Evolutionary conservation across 257 asterid genomes (phyloP).

Genomic region (Osmanthus fragrans): DNA sequence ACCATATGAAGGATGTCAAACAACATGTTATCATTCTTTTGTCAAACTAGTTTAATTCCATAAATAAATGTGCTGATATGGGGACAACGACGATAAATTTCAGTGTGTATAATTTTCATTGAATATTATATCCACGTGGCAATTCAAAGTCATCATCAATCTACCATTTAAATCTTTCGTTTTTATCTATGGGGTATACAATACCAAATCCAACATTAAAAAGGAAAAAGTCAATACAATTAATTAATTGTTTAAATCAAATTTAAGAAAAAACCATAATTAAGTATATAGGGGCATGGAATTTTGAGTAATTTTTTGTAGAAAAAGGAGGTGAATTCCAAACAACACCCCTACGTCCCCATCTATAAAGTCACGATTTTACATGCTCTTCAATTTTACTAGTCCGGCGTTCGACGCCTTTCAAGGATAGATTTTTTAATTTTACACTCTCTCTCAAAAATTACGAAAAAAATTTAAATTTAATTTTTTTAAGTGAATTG

Average conservation of each 20-base stretch:
- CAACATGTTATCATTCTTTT: too few species aligned
- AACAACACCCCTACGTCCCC: background rate
- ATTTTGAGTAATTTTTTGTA: slow-evolving; percentile 43
- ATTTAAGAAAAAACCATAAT: background rate
- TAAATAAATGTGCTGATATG: slow-evolving; percentile 1
- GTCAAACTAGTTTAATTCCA: too few species aligned
- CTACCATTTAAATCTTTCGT: slow-evolving; percentile 14
- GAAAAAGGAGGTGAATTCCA: slow-evolving; percentile 26
- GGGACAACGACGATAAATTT: background rate
- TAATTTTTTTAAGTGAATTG: slow-evolving; percentile 5
- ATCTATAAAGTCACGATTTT: slow-evolving; percentile 23
- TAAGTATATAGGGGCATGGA: slow-evolving; percentile 18
- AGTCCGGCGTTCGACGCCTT: slow-evolving; percentile 50
- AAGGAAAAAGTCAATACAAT: slow-evolving; percentile 3
- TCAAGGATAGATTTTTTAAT: slow-evolving; percentile 22
- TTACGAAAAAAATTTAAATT: background rate
- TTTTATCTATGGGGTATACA: slow-evolving; percentile 9
- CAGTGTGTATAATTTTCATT: slow-evolving; percentile 16
- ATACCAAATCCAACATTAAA: background rate
- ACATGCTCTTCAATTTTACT: slow-evolving; percentile 10
- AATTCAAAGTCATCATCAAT: slow-evolving; percentile 27
- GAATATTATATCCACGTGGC: slow-evolving; percentile 24
- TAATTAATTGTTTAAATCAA: background rate
- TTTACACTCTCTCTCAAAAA: slow-evolving; percentile 22
- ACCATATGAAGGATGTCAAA: too few species aligned